Conservation (phyloP, 805 yeast genomes). For the Nakazawaea sp. region DNA sequence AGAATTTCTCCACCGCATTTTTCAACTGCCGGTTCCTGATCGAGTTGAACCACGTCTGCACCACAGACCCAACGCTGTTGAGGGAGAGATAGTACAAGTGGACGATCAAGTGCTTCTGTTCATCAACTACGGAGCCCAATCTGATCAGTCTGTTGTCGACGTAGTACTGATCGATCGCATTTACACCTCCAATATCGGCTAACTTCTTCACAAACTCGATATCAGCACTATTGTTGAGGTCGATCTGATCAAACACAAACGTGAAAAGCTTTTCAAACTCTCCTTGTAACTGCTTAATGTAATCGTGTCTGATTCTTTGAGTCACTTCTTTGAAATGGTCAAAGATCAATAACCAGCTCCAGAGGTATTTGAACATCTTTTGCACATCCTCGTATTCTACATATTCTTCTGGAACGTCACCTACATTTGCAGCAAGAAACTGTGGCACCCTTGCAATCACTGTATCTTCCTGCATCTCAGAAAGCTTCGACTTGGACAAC, state of each 20-base stretch:
- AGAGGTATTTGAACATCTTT: constrained; percentile 38
- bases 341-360: constrained; percentile 65
- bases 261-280: constrained; percentile 42
- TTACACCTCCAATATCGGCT: background rate
- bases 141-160: constrained; percentile 17
- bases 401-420: constrained; percentile 26
- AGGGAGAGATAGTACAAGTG: constrained; percentile 47
- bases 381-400: constrained; percentile 30
- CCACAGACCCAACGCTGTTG: constrained; percentile 45
- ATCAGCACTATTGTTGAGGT: constrained; percentile 21
- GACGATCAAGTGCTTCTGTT: constrained; percentile 32
- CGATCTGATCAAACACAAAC: constrained; percentile 48
- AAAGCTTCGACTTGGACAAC: constrained; percentile 33
- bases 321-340: constrained; percentile 59
- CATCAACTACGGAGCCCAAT: constrained; percentile 23
- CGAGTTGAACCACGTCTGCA: constrained; percentile 64
- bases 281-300: constrained; percentile 47
- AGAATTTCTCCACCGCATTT: constrained; percentile 52
- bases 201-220: constrained; percentile 4
- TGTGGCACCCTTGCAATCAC: constrained; percentile 31
- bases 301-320: constrained; percentile 52
- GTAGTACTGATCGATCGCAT: constrained; percentile 14
- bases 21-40: constrained; percentile 64
- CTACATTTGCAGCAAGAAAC: constrained; percentile 28
- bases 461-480: constrained; percentile 18